Conservation (phyloP, 768 basidiomycete species). For the Ramaria sp. region DNA sequence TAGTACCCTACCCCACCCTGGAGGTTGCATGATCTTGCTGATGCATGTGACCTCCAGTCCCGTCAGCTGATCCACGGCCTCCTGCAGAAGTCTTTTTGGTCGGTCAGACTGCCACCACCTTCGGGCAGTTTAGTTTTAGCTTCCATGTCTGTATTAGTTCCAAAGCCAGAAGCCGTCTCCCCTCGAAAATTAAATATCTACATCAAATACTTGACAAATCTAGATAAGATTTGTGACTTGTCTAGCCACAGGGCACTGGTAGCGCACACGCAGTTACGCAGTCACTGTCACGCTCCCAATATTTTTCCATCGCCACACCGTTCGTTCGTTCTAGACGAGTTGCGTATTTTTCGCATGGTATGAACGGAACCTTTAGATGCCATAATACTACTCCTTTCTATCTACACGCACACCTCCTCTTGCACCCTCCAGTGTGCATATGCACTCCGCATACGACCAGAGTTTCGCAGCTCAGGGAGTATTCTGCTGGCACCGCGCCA, state of each 20-base stretch:
- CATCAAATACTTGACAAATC: too few species aligned
- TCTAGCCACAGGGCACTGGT: too few species aligned
- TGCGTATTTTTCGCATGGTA: not conserved
- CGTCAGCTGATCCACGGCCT: constrained; percentile 6
- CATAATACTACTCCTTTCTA: not conserved
- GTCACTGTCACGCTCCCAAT: not conserved
- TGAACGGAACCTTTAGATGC: not conserved
- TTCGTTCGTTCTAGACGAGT: not conserved
- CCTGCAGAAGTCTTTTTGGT: too few species aligned
- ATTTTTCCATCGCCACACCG: not conserved
- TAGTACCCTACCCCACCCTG: too few species aligned
- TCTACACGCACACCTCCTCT: not conserved
- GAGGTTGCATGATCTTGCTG: constrained; percentile 1
- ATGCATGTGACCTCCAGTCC: constrained; percentile 7
- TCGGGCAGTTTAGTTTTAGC: too few species aligned
- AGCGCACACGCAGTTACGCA: not conserved
- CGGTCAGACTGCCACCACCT: too few species aligned
- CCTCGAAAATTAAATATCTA: too few species aligned
- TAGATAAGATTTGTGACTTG: too few species aligned
- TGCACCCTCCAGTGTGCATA: not conserved
- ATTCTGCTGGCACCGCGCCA: not conserved
- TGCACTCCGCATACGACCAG: not conserved
- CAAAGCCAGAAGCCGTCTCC: too few species aligned
- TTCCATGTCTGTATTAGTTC: too few species aligned
- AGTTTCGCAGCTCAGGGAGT: not conserved